Conservation (phyloP, 2,329 filamentous ascomycete species). For the Talaromyces atroroseus region DNA sequence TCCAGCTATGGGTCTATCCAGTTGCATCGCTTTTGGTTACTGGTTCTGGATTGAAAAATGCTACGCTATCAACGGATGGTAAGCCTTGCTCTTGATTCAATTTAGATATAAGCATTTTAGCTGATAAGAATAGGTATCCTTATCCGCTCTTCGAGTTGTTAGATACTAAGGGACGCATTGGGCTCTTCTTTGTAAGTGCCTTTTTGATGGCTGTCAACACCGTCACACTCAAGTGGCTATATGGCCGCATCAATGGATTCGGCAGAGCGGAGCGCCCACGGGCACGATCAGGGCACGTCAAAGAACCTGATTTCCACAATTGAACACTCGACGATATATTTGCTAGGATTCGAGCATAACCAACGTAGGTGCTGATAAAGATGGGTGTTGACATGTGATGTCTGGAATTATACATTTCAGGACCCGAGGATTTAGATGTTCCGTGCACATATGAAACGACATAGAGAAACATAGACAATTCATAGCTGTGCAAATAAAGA, state of each 20-base stretch:
- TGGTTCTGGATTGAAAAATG: constrained; percentile 62
- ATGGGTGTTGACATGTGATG: too few species aligned
- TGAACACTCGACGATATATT: not conserved
- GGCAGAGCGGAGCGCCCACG: constrained; percentile 19
- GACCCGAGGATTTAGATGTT: not conserved
- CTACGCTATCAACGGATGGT: constrained; percentile 55
- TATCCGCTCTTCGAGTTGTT: constrained; percentile 77
- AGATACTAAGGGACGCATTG: constrained; percentile 58
- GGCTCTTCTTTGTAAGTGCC: constrained; percentile 66
- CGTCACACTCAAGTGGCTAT: constrained; percentile 61
- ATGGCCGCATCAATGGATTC: constrained; percentile 49
- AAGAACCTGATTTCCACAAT: constrained; percentile 18
- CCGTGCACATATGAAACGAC: not conserved
- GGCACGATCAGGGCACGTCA: constrained; percentile 27
- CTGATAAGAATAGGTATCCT: constrained; percentile 58
- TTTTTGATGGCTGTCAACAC: constrained; percentile 67
- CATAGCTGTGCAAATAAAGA: not conserved
- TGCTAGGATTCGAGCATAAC: not conserved
- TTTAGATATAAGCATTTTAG: constrained; percentile 1
- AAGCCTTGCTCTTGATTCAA: constrained; percentile 23
- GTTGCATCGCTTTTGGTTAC: constrained; percentile 52
- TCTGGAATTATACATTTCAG: not conserved
- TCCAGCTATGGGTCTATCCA: constrained; percentile 47
- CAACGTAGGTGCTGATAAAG: not conserved
- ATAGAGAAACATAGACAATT: not conserved